These are phyloP conservation scores for Amesomyces nigricolor DNA, from an alignment of 2,329 filamentous ascomycete genomes.

Conservation along the genomic window DNA sequence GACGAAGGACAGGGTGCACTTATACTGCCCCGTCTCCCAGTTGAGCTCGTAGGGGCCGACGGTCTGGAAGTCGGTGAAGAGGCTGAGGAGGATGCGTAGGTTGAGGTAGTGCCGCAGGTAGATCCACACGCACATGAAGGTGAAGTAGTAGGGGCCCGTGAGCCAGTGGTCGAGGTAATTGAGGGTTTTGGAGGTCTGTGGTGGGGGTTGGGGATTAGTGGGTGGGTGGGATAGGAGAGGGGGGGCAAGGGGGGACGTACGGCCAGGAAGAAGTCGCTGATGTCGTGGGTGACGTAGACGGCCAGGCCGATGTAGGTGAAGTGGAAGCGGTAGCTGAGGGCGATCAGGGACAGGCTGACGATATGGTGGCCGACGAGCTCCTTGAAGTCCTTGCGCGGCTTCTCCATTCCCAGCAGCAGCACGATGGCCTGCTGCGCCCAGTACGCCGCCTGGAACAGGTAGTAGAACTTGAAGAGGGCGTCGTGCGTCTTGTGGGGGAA, in stretches of 20 bases:
- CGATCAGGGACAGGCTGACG: slow-evolving; percentile 79
- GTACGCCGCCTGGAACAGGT: slow-evolving; percentile 88
- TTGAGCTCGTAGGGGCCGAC: slow-evolving; percentile 70
- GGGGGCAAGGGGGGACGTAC: slow-evolving; percentile 45
- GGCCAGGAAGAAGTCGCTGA: slow-evolving; percentile 92
- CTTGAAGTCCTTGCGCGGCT: slow-evolving; percentile 90
- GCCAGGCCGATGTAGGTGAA: slow-evolving; percentile 93
- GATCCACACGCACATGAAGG: slow-evolving; percentile 79
- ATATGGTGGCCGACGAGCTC: slow-evolving; percentile 90
- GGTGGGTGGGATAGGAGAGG: neutral
- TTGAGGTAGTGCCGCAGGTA: slow-evolving; percentile 87
- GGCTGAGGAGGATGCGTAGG: slow-evolving; percentile 67
- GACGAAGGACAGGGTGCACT: slow-evolving; percentile 62
- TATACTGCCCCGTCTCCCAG: slow-evolving; percentile 73
- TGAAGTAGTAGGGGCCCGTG: slow-evolving; percentile 75
- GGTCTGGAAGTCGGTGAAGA: slow-evolving; percentile 69
- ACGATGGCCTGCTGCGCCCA: slow-evolving; percentile 95
- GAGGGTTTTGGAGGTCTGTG: slow-evolving; percentile 78
- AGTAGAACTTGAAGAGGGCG: slow-evolving; percentile 86
- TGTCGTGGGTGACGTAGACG: slow-evolving; percentile 91
- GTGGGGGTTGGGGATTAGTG: slow-evolving; percentile 11
- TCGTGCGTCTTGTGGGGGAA: slow-evolving; percentile 82
- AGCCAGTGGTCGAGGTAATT: slow-evolving; percentile 81
- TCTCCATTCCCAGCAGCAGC: slow-evolving; percentile 78
- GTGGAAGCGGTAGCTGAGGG: slow-evolving; percentile 86